phyloP scores from a whole-genome alignment of 306 rosid species.

The Sechiopsis laciniata region DNA sequence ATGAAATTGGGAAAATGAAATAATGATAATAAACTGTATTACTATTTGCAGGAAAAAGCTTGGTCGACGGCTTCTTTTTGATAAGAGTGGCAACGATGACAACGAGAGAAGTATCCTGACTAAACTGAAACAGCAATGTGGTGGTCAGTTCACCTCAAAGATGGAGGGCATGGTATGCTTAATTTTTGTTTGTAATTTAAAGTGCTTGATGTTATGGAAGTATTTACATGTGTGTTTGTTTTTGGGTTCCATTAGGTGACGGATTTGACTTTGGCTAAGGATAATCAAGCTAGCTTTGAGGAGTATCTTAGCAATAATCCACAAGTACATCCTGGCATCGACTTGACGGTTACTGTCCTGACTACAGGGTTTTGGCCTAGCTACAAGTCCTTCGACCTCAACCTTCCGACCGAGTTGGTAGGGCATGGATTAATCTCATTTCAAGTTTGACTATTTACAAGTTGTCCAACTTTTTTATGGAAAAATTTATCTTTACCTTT shows the following conservation, averaged over 20 bases:
- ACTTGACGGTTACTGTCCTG: constrained; percentile 46
- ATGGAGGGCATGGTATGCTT: constrained; percentile 50
- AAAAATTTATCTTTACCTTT: not conserved
- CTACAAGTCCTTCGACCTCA: constrained; percentile 47
- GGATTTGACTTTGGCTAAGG: constrained; percentile 45
- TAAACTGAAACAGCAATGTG: constrained; percentile 50
- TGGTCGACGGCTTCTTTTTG: constrained; percentile 49
- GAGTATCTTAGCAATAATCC: constrained; percentile 35
- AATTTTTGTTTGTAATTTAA: not conserved
- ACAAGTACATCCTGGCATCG: constrained; percentile 37
- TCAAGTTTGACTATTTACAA: not conserved
- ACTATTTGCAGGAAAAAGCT: constrained; percentile 43
- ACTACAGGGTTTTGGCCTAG: constrained; percentile 55
- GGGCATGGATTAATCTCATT: not conserved
- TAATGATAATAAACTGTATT: not conserved
- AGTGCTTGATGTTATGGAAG: constrained; percentile 6
- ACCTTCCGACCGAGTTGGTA: constrained; percentile 50
- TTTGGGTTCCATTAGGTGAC: constrained; percentile 30
- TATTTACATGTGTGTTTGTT: not conserved
- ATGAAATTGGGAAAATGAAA: not conserved
- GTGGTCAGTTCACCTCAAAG: constrained; percentile 51
- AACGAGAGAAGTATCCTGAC: constrained; percentile 51
- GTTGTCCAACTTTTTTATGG: not conserved
- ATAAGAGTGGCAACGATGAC: constrained; percentile 49
- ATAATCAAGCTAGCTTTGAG: constrained; percentile 44